phyloP scores from a whole-genome alignment of 495 filamentous ascomycete species.

The Penicillium manginii region DNA sequence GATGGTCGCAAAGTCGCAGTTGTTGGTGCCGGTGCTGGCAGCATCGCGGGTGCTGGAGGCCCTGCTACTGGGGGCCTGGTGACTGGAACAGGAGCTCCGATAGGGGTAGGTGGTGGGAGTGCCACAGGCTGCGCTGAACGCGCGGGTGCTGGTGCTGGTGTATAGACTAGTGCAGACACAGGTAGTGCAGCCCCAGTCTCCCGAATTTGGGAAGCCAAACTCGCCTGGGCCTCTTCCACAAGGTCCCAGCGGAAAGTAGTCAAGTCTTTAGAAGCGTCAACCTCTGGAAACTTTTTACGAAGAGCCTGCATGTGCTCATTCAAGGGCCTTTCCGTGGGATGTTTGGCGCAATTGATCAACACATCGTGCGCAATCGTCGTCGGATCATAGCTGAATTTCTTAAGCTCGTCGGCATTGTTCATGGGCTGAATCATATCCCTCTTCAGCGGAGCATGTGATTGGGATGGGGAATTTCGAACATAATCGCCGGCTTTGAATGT shows the following conservation, averaged over 20 bases:
- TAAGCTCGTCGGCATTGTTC: conserved; percentile 47
- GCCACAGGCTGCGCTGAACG: too few relatives aligned
- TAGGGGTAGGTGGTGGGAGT: neutral
- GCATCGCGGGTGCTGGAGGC: conserved; percentile 10
- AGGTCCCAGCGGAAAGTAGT: conserved; percentile 70
- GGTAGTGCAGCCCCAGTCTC: too few relatives aligned
- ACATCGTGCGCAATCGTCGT: conserved; percentile 69
- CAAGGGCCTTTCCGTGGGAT: conserved; percentile 58
- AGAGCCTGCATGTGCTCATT: conserved; percentile 63
- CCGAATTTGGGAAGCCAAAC: too few relatives aligned
- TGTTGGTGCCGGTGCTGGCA: conserved; percentile 4
- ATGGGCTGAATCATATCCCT: conserved; percentile 46
- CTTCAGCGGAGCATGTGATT: conserved; percentile 20
- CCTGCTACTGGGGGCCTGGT: too few relatives aligned
- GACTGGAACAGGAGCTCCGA: neutral
- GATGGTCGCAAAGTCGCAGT: neutral
- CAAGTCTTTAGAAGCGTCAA: conserved; percentile 55
- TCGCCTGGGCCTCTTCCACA: conserved; percentile 46
- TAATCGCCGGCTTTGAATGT: neutral
- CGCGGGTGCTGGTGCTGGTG: too few relatives aligned
- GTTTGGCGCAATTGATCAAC: conserved; percentile 60
- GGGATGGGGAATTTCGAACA: conserved; percentile 1
- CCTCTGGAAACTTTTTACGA: conserved; percentile 39
- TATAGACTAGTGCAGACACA: too few relatives aligned
- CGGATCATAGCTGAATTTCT: conserved; percentile 53